Base-by-base conservation (phyloP, 2,329 filamentous ascomycete species). In the Cordyceps pruinosa region DNA sequence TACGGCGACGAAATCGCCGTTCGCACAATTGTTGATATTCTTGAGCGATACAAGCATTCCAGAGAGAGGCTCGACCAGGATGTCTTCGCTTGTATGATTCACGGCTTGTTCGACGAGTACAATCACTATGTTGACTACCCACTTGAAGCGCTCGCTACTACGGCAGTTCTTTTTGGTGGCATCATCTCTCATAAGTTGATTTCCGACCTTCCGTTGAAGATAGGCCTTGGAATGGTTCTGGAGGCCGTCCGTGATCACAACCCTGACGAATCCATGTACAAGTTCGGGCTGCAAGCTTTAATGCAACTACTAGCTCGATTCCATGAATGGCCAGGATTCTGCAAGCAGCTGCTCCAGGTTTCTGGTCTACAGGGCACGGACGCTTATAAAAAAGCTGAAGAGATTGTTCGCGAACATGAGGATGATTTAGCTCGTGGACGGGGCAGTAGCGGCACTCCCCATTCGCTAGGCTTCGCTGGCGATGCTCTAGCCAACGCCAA, bases 81-180 rank as follows among this genome's bases (percentile, higher is more conserved):
- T 68, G 82, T 97, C 7, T 99, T 99, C 69, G 89, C 93, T 15
- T 97, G 93, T 74, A 99, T 99, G 91, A 96, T 99, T 35, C 92
- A 97, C 66, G 94, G 94, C 1, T 77, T 99, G 4, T 97, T 99
- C 65, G 94, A 99, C 65, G 94, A 99, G 74, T 99, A 97, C 70
- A 87, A 87, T 56, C 95, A 96, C 67, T 99, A 97, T 69, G 84
- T 88, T 41, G 92, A 95, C 66, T 99, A 99, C 70, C 95, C 95
- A 0, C 78, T 97, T n/a, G 93, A 97, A 67, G 94, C 94, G 6
- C 77, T 99, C 51, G 93, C 93, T 8, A 97, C 93, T 12, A 99
- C 94, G 0, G 93, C 94, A 4, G 92, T 99, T 10, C 81, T 99
- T 28, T 99, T 99, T 69, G 94, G 94, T 56, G 94, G 93, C 28